Percentiles rank a stretch among this genome's conserved stretches.
Evolutionary conservation across 257 asterid species (phyloP).

Genomic region (Datura wrightii): DNA sequence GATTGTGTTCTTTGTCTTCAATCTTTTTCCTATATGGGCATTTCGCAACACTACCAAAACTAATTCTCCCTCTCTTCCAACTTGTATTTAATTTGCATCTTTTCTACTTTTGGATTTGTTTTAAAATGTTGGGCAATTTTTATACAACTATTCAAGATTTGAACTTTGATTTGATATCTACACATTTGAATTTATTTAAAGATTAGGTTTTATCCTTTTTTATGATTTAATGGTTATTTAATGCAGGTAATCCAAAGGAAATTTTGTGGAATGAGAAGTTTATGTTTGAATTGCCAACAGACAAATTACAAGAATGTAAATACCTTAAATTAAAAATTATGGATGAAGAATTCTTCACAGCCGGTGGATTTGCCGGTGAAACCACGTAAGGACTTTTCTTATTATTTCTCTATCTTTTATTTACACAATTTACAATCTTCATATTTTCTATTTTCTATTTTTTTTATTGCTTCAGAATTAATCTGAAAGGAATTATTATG

Average conservation of each 20-base stretch:
- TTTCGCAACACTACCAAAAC: no score
- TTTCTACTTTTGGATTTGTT: neutral
- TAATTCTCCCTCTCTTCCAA: neutral
- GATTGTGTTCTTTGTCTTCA: no score
- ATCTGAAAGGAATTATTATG: constrained; percentile 62
- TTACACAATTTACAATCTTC: no score
- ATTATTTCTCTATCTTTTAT: no score
- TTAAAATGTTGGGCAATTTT: neutral
- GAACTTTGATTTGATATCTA: neutral
- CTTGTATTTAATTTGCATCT: neutral
- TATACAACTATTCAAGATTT: neutral
- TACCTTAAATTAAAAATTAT: constrained; percentile 68
- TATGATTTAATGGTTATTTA: neutral
- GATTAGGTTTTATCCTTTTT: neutral
- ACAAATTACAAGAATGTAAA: constrained; percentile 49
- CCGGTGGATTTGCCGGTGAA: constrained; percentile 64
- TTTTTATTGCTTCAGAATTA: constrained; percentile 47
- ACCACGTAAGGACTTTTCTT: constrained; percentile 45
- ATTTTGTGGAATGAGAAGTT: constrained; percentile 78
- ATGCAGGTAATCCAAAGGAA: constrained; percentile 53
- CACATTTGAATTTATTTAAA: neutral
- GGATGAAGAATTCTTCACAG: constrained; percentile 56
- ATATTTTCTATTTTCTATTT: neutral
- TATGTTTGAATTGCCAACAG: constrained; percentile 50
- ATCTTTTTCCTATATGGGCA: no score